A percentile compares a stretch with the other conserved stretches of the same genome.
These are phyloP conservation scores for Vitis riparia DNA, from an alignment of 164 flowering plant genomes.

Conservation along the genomic window DNA sequence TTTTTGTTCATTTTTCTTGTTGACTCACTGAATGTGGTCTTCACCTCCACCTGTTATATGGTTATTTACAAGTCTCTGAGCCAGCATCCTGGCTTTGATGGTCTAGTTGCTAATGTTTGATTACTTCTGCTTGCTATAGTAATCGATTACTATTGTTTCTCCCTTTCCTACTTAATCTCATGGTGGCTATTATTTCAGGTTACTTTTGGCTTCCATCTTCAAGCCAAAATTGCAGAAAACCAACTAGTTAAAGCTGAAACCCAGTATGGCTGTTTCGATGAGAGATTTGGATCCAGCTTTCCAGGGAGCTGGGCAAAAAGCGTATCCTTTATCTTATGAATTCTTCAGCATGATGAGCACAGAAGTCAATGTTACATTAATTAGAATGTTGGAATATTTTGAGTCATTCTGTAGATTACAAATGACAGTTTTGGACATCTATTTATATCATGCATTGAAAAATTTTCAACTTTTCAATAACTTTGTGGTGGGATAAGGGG, in stretches of 20 bases:
- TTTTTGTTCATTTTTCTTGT: not conserved
- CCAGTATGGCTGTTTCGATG: constrained; percentile 86
- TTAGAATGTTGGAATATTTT: too few relatives aligned
- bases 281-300: constrained; percentile 92
- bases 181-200: constrained; percentile 30
- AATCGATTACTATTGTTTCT: not conserved
- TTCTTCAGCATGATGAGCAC: not conserved
- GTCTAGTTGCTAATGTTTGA: not conserved
- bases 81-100: not conserved
- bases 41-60: not conserved
- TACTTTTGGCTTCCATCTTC: constrained; percentile 8
- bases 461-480: not conserved
- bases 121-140: not conserved
- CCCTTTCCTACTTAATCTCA: not conserved
- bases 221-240: constrained; percentile 18
- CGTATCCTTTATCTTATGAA: constrained; percentile 41
- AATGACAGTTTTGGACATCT: too few relatives aligned
- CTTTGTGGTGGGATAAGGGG: not conserved
- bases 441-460: too few relatives aligned
- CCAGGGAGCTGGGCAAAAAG: constrained; percentile 96
- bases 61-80: not conserved
- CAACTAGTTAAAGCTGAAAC: constrained; percentile 18
- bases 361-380: too few relatives aligned
- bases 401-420: too few relatives aligned
- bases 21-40: not conserved